Evolutionary conservation across 768 basidiomycete genomes (phyloP).

Genomic region (Suillus discolor): DNA sequence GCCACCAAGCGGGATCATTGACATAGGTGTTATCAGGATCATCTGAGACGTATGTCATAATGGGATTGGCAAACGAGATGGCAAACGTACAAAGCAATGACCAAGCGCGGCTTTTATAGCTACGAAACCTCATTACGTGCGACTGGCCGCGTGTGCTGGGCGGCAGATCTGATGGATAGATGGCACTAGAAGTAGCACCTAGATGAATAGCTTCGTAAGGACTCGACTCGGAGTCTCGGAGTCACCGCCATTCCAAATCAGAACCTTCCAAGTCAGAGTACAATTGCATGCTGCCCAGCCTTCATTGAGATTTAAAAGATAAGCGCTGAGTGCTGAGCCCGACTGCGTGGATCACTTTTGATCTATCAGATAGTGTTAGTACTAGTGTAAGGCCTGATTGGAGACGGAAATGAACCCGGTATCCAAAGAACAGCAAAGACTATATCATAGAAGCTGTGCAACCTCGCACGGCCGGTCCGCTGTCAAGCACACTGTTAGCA

Average conservation of each 20-base stretch:
- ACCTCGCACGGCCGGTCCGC: conserved; percentile 28
- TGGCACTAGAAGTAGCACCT: no score
- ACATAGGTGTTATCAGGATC: background rate
- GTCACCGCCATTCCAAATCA: no score
- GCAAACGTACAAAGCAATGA: background rate
- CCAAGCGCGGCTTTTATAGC: background rate
- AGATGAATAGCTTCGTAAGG: no score
- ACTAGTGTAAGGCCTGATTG: no score
- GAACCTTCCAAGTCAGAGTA: no score
- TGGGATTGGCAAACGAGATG: background rate
- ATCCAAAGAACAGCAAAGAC: conserved; percentile 29
- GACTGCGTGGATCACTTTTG: background rate
- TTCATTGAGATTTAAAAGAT: background rate
- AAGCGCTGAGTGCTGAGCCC: background rate
- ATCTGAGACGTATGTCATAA: background rate
- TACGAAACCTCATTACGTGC: background rate
- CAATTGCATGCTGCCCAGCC: background rate
- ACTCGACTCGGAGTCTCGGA: no score
- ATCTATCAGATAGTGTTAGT: background rate
- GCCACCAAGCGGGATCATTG: background rate
- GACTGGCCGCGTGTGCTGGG: background rate
- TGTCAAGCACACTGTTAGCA: no score
- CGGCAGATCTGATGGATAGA: background rate
- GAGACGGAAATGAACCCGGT: no score
- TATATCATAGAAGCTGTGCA: conserved; percentile 59